Base-by-base conservation (phyloP, 164 flowering plant species). In the Chimonanthus salicifolius region DNA sequence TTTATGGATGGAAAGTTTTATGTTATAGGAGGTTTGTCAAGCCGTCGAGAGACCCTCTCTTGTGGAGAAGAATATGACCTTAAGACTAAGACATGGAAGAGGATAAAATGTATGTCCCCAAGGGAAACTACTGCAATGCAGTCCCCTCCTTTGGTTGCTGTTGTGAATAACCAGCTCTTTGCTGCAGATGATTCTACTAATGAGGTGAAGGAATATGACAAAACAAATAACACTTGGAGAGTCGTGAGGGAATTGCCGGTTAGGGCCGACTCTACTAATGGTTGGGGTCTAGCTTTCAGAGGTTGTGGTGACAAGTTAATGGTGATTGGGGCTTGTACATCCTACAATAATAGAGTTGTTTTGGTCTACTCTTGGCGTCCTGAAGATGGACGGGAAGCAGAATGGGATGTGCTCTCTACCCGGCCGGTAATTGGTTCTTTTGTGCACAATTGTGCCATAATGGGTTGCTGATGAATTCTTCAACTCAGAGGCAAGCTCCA, bases 231-330 rank as follows among this genome's bases (percentile, higher is more conserved):
- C n/a, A 72, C 81, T 6, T 94, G 98, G 98, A 90, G 75, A 83
- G 83, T 64, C 10, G 43, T 92, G 33, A 95, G 98, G 6, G 69
- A 58, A 4, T 90, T 84, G 4, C 98, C 98, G 0, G 90, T 92
- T 2, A 77, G 87, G 69, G 96, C 98, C 4, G 92, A 87, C 77
- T 78, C 73, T 18, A 75, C 78, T 58, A 75, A 77, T 69, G 98
- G 98, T n/a, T 94, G 98, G 97, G 98, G 98, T 9, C 85, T 94
- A 7, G 98, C 97, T 1, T 94, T 94, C 79, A 92, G 89, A 83
- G 86, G 97, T 0, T 74, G 89, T 64, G 98, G 95, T 3, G 78
- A 87, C 65, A 85, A 87, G 78, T 76, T 94, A 45, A 85, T 91
- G 18, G 90, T 90, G 3, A 87, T 91, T 0, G 97, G 97, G 33